Evolutionary conservation across 1,139 yeast genomes (phyloP), one percentile per base, ranked within the genome.

Genomic region (Magnusiomyces clavatus): DNA sequence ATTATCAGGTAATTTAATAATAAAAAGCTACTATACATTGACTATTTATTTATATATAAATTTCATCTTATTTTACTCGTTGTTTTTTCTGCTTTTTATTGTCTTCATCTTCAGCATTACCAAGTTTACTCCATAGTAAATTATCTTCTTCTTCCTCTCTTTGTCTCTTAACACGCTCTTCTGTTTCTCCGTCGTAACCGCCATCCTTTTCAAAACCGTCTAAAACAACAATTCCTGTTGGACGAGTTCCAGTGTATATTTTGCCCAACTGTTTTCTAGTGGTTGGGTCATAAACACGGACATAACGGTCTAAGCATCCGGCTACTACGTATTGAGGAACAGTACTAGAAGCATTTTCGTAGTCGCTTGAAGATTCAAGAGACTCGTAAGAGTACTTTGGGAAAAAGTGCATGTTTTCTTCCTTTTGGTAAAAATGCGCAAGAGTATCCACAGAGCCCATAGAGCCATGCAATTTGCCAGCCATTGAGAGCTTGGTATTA

Each of bases 231-330:
- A 86, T 75, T 34, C 74, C 73, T 47, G 80, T 76, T n/a, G 86
- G 75, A 62, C 86, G 88, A 3, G 87, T 79, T 2, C 95, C 95
- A 39, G 83, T 64, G 61, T 79, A 90, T 12, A 87, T 84, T 63
- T 87, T 88, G 11, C 81, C 88, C 16, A 83, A 68, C 50, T 80
- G 71, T 47, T 78, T 77, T 50, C 95, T 73, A 0, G 80, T 67
- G 1, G 69, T 70, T 6, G 81, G 64, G 57, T 86, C 83, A 66
- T 78, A 90, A 2, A 86, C 86, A 53, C 97, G 76, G 43, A 88
- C 74, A 64, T 88, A 90, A 62, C 96, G 76, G 64, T 90, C 97
- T 40, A 89, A 75, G 0, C 96, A 96, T 43, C 95, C 96, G 29
- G 88, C 75, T 1, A 77, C 75, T 10, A 82, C 39, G 36, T 44